These are phyloP conservation scores for Gelatoporia subvermispora DNA, from an alignment of 768 basidiomycete genomes.

Conservation along the genomic window DNA sequence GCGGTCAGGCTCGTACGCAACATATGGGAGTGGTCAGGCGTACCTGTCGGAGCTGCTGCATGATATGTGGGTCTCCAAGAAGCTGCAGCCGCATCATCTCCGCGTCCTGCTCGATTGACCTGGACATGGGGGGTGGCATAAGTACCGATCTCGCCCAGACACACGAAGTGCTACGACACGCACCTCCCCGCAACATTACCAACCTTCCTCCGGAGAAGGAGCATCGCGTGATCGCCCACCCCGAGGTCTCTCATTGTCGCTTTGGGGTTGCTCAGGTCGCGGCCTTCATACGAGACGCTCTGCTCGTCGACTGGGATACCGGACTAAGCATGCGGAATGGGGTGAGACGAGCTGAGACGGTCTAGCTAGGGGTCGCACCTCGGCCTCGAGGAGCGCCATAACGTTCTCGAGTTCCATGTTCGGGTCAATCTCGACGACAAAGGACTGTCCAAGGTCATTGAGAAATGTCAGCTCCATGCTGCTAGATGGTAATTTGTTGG, in stretches of 20 bases:
- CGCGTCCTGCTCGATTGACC: constrained; percentile 70
- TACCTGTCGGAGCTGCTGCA: constrained; percentile 70
- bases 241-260: constrained; percentile 66
- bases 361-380: constrained; percentile 49
- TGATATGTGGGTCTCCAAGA: constrained; percentile 76
- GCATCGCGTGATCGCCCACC: constrained; percentile 58
- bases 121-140: constrained; percentile 22
- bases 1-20: background rate
- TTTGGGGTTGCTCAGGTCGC: constrained; percentile 61
- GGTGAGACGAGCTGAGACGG: background rate
- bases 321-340: constrained; percentile 43
- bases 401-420: constrained; percentile 91
- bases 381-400: constrained; percentile 90
- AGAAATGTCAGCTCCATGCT: constrained; percentile 70
- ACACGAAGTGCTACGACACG: constrained; percentile 10
- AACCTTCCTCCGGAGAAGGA: constrained; percentile 63
- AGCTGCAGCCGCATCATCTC: constrained; percentile 90
- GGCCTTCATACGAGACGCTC: constrained; percentile 60
- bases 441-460: constrained; percentile 61
- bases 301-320: constrained; percentile 71
- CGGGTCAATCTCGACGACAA: constrained; percentile 78
- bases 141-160: background rate
- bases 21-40: constrained; percentile 16
- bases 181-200: constrained; percentile 42
- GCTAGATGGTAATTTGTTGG: no score